phyloP scores from a whole-genome alignment of 2,329 filamentous ascomycete genomes.

The Stemphylium vesicarium region DNA sequence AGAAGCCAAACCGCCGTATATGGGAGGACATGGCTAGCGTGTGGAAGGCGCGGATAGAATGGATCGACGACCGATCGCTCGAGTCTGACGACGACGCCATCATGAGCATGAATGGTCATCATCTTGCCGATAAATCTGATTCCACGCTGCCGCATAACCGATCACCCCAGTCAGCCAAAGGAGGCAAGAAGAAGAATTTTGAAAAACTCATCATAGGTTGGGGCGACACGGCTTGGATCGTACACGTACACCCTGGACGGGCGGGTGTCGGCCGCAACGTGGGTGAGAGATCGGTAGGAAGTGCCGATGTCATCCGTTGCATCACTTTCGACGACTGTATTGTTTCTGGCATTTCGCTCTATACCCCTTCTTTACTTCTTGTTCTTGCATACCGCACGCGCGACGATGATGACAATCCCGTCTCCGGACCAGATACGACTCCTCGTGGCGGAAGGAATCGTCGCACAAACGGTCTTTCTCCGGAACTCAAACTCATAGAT shows the following conservation, averaged over 20 bases:
- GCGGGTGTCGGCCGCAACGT: conserved; percentile 69
- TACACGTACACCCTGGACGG: conserved; percentile 84
- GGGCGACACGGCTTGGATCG: conserved; percentile 95
- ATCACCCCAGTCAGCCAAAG: conserved; percentile 50
- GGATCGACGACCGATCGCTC: conserved; percentile 86
- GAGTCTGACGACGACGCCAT: conserved; percentile 70
- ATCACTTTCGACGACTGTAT: conserved; percentile 92
- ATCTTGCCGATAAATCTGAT: conserved; percentile 43
- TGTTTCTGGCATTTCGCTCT: conserved; percentile 94
- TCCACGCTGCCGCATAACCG: conserved; percentile 52
- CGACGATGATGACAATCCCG: conserved; percentile 69
- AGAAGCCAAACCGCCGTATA: conserved; percentile 80
- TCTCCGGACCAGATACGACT: conserved; percentile 61
- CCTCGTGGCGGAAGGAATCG: conserved; percentile 71
- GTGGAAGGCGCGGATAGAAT: conserved; percentile 91
- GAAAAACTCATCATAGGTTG: conserved; percentile 92
- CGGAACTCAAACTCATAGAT: conserved; percentile 90
- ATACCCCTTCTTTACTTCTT: conserved; percentile 88
- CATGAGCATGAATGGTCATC: conserved; percentile 43
- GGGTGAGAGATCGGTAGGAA: conserved; percentile 75
- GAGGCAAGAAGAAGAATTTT: conserved; percentile 39
- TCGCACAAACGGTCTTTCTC: conserved; percentile 79
- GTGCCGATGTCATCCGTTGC: conserved; percentile 88
- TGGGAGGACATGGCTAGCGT: conserved; percentile 98
- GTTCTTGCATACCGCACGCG: conserved; percentile 88